Conservation (phyloP, 2,329 filamentous ascomycete species). For the Sporothrix phasma region DNA sequence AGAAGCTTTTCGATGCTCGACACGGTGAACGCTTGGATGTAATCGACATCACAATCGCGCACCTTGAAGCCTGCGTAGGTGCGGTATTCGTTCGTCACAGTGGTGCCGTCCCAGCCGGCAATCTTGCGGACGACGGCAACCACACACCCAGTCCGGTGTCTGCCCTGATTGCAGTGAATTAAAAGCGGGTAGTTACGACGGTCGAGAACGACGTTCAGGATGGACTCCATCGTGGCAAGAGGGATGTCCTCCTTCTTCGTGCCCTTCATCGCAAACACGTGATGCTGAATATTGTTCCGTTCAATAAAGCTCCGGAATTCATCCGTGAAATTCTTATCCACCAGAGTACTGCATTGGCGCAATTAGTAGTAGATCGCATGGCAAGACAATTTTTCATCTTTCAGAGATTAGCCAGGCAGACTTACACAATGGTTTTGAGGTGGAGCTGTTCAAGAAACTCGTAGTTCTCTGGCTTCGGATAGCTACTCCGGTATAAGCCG, state of each 20-base stretch:
- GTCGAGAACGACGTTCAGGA: constrained; percentile 63
- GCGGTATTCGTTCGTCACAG: constrained; percentile 64
- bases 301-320: constrained; percentile 53
- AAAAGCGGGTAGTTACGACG: constrained; percentile 67
- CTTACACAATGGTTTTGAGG: constrained; percentile 72
- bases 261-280: constrained; percentile 69
- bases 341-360: constrained; percentile 44
- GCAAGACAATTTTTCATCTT: not conserved
- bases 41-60: constrained; percentile 50
- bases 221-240: constrained; percentile 55
- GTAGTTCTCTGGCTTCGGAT: constrained; percentile 62
- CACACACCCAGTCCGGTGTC: constrained; percentile 87
- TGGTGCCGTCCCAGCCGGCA: constrained; percentile 53
- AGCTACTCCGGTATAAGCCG: constrained; percentile 73
- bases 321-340: constrained; percentile 49
- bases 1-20: constrained; percentile 28
- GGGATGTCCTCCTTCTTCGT: constrained; percentile 75
- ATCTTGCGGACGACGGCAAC: constrained; percentile 68
- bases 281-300: constrained; percentile 58
- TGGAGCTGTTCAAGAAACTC: constrained; percentile 56
- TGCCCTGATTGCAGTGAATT: constrained; percentile 90
- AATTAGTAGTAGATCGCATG: constrained; percentile 11
- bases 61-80: constrained; percentile 52
- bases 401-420: constrained; percentile 15
- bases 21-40: constrained; percentile 43